Evolutionary conservation across 129 eudicot genomes (phyloP).

Genomic region (Pseudognaphalium luteoalbum): DNA sequence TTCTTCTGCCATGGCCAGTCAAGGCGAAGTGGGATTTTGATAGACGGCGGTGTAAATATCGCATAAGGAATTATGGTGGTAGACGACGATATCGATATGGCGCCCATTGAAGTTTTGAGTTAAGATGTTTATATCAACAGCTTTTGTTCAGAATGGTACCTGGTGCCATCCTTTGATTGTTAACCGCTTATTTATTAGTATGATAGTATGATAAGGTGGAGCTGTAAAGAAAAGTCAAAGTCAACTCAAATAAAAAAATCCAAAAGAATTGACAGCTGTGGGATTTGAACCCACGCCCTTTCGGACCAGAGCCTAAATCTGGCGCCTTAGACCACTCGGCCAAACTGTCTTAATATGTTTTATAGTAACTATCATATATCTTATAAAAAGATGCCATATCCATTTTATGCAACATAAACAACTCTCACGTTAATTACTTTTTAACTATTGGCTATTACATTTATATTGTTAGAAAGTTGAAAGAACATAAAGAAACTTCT

Average conservation of each 20-base stretch:
- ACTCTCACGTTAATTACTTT: too few species aligned
- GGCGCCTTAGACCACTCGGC: conserved; percentile 99
- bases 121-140: too few species aligned
- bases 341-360: conserved; percentile 62
- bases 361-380: too few species aligned
- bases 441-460: too few species aligned
- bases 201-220: too few species aligned
- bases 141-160: not conserved
- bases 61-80: not conserved
- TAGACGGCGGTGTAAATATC: not conserved
- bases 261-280: conserved; percentile 73
- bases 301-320: conserved; percentile 99
- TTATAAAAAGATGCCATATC: too few species aligned
- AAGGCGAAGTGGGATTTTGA: not conserved
- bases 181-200: too few species aligned
- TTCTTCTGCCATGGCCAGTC: conserved; percentile 12
- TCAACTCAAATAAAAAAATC: too few species aligned
- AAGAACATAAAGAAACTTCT: too few species aligned
- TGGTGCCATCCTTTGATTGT: not conserved
- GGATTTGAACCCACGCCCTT: conserved; percentile 99
- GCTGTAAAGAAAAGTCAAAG: too few species aligned
- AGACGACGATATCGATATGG: not conserved
- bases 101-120: not conserved
- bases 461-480: too few species aligned
- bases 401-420: too few species aligned